Percentiles rank a stretch among this genome's conserved stretches.
Evolutionary conservation across 306 rosid genomes (phyloP).

Genomic region (Vigna unguiculata): DNA sequence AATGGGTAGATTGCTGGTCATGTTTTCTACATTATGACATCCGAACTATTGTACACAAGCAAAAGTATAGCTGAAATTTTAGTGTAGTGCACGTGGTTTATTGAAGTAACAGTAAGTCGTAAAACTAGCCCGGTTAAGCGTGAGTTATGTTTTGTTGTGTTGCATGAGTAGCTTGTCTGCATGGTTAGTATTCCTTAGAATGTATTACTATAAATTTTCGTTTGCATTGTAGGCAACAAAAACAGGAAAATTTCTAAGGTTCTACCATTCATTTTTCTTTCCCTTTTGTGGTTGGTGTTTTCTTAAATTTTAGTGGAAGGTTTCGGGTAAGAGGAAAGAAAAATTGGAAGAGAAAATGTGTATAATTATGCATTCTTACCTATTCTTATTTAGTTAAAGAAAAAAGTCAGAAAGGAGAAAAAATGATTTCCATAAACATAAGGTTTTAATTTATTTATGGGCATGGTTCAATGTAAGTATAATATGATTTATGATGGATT

Average conservation of each 20-base stretch:
- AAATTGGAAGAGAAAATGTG: not conserved
- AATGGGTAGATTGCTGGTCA: not conserved
- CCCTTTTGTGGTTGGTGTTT: not conserved
- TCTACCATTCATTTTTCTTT: not conserved
- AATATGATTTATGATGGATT: too few relatives aligned
- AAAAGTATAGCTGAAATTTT: not conserved
- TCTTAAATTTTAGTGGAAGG: not conserved
- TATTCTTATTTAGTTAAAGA: too few relatives aligned
- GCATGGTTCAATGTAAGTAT: too few relatives aligned
- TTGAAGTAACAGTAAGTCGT: not conserved
- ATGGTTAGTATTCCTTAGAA: not conserved
- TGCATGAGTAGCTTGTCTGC: not conserved
- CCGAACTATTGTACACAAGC: not conserved
- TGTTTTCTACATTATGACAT: not conserved
- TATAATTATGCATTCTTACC: too few relatives aligned
- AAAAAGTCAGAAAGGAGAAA: not conserved
- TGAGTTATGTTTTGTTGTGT: not conserved
- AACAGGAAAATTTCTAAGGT: not conserved
- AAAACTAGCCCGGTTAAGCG: not conserved
- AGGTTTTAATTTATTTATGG: not conserved
- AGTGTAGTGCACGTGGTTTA: not conserved
- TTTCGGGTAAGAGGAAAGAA: not conserved
- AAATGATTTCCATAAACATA: not conserved
- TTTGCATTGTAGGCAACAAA: not conserved
- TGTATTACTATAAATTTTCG: not conserved